Evolutionary conservation across 768 basidiomycete species (phyloP).

Genomic region (Amanita exitialis): DNA sequence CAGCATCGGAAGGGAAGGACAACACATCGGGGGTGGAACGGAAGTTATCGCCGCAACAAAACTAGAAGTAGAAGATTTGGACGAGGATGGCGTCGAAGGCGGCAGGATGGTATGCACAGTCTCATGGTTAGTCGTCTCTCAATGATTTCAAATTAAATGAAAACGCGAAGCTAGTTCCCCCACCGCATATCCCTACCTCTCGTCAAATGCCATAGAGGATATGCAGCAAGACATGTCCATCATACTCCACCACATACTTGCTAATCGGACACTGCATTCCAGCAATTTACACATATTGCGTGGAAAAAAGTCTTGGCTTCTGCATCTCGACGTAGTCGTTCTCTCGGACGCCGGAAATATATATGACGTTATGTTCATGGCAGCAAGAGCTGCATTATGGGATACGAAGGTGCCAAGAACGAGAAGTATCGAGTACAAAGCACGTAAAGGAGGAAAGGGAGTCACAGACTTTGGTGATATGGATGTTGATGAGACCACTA

Average conservation of each 20-base stretch:
- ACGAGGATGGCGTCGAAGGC: slow-evolving; percentile 37
- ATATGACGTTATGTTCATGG: slow-evolving; percentile 72
- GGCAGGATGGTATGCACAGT: slow-evolving; percentile 62
- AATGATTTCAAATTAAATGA: slow-evolving; percentile 5
- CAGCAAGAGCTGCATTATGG: slow-evolving; percentile 70
- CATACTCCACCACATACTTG: slow-evolving; percentile 52
- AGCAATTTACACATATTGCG: slow-evolving; percentile 51
- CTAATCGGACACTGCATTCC: slow-evolving; percentile 59
- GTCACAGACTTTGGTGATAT: slow-evolving; percentile 28
- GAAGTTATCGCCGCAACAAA: slow-evolving; percentile 73
- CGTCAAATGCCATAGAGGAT: slow-evolving; percentile 58
- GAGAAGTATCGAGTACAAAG: slow-evolving; percentile 57
- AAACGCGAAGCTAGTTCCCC: slow-evolving; percentile 55
- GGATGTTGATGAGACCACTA: slow-evolving; percentile 45
- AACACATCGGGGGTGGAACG: slow-evolving; percentile 54
- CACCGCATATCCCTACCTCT: slow-evolving; percentile 65
- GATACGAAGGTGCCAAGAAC: slow-evolving; percentile 76
- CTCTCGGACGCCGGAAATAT: slow-evolving; percentile 69
- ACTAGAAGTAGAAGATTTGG: slow-evolving; percentile 64
- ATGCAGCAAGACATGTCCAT: slow-evolving; percentile 64
- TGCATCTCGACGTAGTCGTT: slow-evolving; percentile 63
- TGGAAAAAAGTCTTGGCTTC: slow-evolving; percentile 63
- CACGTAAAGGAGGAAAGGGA: slow-evolving; percentile 16
- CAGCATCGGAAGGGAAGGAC: slow-evolving; percentile 50
- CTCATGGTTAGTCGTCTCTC: slow-evolving; percentile 54